Base-by-base conservation (phyloP, 345 rosid species). In the Syzygium oleosum region DNA sequence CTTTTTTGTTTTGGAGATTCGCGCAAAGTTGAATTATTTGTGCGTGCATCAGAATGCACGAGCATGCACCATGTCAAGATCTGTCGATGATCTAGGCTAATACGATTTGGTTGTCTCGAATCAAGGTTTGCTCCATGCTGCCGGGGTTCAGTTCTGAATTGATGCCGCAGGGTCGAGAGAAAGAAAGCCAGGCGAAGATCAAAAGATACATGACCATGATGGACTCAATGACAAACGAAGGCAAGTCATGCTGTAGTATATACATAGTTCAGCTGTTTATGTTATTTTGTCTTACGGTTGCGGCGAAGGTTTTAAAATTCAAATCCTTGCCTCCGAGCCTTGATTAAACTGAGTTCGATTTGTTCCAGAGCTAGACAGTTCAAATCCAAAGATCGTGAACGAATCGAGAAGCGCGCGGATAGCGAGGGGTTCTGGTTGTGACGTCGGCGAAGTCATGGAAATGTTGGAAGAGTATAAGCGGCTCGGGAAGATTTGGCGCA, bases 191-290 rank as follows among this genome's bases (percentile, higher is more conserved):
- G 87, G 98, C 94, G 27, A 97, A 96, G 93, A 92, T 96, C 63
- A 96, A 97, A 90, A 93, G 99, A 12, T 96, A 95, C 92, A 96
- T 97, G 99, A 96, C 97, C 56, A 95, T 96, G 97, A 96, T 96
- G 99, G 98, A 97, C 91, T 97, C 99, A 34, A 96, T 97, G 99
- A 97, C 99, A 52, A 93, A 96, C 93, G 99, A 96, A 90, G 97
- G 97, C 85, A 88, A 93, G 90, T 86, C 41, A 65, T 65, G 41
- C 41, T 65, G 78, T 31, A 17, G 31, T 16, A 15, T 15, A 3
- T 16, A 15, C 4, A 15, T 29, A 65, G 78, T 65, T 63, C 3
- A 31, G 78, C 22, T 7, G 22, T 31, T 65, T 65, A 65, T 43
- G 46, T 65, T 31, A 15, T 65, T 17, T 9, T 65, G 78, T 65